These are phyloP conservation scores for Candida ulmi DNA, from an alignment of 805 yeast genomes.

Conservation along the genomic window DNA sequence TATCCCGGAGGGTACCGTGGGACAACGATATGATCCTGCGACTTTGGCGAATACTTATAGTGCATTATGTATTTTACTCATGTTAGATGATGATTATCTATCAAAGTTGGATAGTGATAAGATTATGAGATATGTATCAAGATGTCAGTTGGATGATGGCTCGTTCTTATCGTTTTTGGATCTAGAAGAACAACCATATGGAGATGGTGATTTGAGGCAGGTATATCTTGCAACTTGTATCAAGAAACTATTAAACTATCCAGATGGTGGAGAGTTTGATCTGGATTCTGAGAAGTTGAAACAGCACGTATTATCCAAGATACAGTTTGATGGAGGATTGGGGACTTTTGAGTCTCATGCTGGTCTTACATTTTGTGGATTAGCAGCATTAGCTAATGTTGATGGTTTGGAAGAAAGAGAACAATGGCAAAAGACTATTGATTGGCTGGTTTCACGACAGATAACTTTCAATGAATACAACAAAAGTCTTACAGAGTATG, in stretches of 20 bases:
- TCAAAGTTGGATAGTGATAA: constrained; percentile 31
- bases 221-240: constrained; percentile 71
- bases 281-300: constrained; percentile 38
- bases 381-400: constrained; percentile 50
- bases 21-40: constrained; percentile 46
- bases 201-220: constrained; percentile 68
- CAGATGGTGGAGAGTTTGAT: constrained; percentile 9
- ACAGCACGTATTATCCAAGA: constrained; percentile 29
- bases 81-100: constrained; percentile 41
- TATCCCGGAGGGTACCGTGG: constrained; percentile 3
- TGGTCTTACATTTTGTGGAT: constrained; percentile 82
- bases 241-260: constrained; percentile 38
- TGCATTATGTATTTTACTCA: constrained; percentile 52
- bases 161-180: constrained; percentile 46
- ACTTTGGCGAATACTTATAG: constrained; percentile 74
- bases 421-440: constrained; percentile 35
- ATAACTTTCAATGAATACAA: constrained; percentile 32
- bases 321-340: constrained; percentile 65
- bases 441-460: constrained; percentile 67
- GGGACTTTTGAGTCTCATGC: constrained; percentile 74
- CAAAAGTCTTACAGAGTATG: constrained; percentile 21
- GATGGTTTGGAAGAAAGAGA: constrained; percentile 20
- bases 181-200: constrained; percentile 31
- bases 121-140: constrained; percentile 47
- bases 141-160: constrained; percentile 59